Evolutionary conservation across 805 yeast species (phyloP).

Genomic region (Cyberlindnera maritima): DNA sequence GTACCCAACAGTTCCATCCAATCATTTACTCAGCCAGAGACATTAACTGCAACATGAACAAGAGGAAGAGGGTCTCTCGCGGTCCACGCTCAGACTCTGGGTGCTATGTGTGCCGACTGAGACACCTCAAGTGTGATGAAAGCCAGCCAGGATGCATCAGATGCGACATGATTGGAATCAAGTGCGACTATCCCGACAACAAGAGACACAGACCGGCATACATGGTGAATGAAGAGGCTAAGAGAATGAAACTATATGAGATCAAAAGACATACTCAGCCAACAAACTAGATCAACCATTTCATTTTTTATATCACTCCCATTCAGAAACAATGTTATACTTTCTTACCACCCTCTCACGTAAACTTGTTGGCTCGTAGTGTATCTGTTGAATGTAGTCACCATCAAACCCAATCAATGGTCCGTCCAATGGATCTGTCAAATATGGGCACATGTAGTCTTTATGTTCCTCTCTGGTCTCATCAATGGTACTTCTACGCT

Average conservation of each 20-base stretch:
- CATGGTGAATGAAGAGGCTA: constrained; percentile 5
- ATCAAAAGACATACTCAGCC: background rate
- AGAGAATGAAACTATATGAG: background rate
- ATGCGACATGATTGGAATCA: constrained; percentile 33
- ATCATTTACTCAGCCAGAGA: background rate
- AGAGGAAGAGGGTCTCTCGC: background rate
- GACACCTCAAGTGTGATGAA: constrained; percentile 65
- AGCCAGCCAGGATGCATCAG: constrained; percentile 53
- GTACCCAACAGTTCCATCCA: background rate
- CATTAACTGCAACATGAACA: background rate
- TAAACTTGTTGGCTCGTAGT: constrained; percentile 21
- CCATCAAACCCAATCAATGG: constrained; percentile 62
- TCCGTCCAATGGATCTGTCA: constrained; percentile 71
- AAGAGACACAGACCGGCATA: constrained; percentile 8
- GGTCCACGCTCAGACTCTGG: constrained; percentile 28
- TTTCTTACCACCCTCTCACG: constrained; percentile 23
- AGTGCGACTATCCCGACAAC: constrained; percentile 14
- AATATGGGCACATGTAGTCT: constrained; percentile 74
- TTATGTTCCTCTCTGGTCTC: constrained; percentile 34
- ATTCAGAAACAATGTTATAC: constrained; percentile 23
- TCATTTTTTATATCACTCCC: too few species aligned
- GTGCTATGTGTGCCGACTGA: constrained; percentile 55
- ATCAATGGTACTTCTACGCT: constrained; percentile 27
- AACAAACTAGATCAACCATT: background rate
- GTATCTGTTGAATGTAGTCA: constrained; percentile 26